Conservation (phyloP, 495 filamentous ascomycete species). For the Parachaetomium inaequale region DNA sequence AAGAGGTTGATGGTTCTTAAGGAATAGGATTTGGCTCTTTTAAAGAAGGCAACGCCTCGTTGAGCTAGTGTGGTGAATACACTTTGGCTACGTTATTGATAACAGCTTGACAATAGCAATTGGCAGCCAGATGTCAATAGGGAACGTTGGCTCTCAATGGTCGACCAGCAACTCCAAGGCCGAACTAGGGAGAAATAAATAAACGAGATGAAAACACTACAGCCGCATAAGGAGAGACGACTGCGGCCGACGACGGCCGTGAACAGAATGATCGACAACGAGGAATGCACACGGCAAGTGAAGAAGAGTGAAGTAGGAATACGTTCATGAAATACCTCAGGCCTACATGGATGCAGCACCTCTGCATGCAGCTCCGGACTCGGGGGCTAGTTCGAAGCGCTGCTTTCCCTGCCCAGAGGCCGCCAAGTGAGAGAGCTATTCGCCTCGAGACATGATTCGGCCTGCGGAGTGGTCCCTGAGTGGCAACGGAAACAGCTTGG, state of each 20-base stretch:
- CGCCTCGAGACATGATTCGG: slow-evolving; percentile 2
- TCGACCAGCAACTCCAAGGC: neutral
- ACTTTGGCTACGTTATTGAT: neutral
- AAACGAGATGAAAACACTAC: neutral
- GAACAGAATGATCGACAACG: neutral
- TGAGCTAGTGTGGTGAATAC: neutral
- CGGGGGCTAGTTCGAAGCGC: neutral
- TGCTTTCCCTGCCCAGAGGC: neutral
- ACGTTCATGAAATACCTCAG: neutral
- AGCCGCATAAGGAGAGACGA: slow-evolving; percentile 32
- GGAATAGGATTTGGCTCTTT: neutral
- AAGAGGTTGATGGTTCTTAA: neutral
- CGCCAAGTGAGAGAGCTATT: neutral
- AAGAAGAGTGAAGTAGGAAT: neutral
- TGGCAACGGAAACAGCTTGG: neutral
- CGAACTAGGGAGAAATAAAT: neutral
- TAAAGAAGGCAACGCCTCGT: neutral
- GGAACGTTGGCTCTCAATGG: neutral
- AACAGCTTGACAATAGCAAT: neutral
- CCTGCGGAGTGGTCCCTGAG: neutral
- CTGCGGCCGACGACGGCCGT: neutral
- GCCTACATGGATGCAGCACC: neutral
- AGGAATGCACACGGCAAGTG: neutral
- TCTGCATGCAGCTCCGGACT: neutral
- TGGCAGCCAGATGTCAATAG: slow-evolving; percentile 1